A percentile compares a stretch with the other conserved stretches of the same genome.
Evolutionary conservation across 2,329 filamentous ascomycete genomes (phyloP).

Genomic region (Xylariaceae sp.): DNA sequence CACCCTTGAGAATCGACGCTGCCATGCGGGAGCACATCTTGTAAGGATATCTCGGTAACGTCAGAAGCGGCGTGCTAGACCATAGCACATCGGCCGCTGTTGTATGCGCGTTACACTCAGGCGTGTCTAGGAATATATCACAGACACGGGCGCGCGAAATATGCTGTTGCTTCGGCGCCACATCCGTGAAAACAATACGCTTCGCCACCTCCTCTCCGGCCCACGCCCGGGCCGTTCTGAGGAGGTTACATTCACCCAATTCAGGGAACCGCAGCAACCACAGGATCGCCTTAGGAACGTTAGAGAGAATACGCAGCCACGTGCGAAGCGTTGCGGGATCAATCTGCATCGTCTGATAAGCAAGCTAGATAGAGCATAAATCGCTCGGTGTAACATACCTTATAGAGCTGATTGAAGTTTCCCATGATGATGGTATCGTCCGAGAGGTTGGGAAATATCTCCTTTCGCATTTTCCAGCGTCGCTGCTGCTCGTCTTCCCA

Average conservation of each 20-base stretch:
- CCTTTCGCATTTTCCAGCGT: conserved; percentile 89
- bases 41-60: conserved; percentile 85
- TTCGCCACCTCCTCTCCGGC: conserved; percentile 79
- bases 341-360: conserved; percentile 63
- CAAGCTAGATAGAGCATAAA: neutral
- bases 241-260: conserved; percentile 80
- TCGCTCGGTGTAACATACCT: conserved; percentile 52
- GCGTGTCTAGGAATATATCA: conserved; percentile 93
- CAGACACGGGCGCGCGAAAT: conserved; percentile 88
- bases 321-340: conserved; percentile 94
- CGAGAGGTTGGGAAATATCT: conserved; percentile 77
- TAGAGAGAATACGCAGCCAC: conserved; percentile 86
- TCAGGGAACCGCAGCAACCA: conserved; percentile 98
- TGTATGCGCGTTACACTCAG: conserved; percentile 97
- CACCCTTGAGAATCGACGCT: conserved; percentile 86
- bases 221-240: conserved; percentile 76
- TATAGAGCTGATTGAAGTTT: conserved; percentile 98
- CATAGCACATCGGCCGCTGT: conserved; percentile 95
- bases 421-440: conserved; percentile 88
- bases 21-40: conserved; percentile 99
- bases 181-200: conserved; percentile 91
- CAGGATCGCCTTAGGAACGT: conserved; percentile 80
- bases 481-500: conserved; percentile 82
- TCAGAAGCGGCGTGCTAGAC: conserved; percentile 91
- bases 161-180: conserved; percentile 90